Evolutionary conservation across 306 rosid genomes (phyloP).

Genomic region (Cercis canadensis): DNA sequence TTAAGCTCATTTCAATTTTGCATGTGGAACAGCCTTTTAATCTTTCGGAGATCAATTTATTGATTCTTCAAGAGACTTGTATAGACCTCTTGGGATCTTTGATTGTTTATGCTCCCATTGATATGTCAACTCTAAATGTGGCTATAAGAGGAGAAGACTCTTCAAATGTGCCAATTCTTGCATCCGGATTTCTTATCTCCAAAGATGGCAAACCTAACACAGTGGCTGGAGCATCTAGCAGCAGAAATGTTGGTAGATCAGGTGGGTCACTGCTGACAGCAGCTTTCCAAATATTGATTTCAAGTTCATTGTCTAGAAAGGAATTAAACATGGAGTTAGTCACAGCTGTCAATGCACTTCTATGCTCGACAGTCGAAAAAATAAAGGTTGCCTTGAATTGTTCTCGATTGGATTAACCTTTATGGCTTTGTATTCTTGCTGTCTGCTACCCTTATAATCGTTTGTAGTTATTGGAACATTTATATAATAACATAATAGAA

Average conservation of each 20-base stretch:
- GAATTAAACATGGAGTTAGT: constrained; percentile 46
- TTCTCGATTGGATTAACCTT: constrained; percentile 36
- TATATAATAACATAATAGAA: too few relatives aligned
- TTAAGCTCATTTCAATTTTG: too few relatives aligned
- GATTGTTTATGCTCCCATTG: constrained; percentile 60
- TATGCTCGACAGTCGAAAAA: constrained; percentile 50
- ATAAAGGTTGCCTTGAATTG: constrained; percentile 56
- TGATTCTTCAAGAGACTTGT: constrained; percentile 69
- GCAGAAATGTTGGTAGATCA: too few relatives aligned
- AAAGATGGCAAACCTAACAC: too few relatives aligned
- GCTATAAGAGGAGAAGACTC: constrained; percentile 49
- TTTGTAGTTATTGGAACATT: too few relatives aligned
- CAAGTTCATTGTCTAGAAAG: not conserved
- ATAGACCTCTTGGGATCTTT: constrained; percentile 49
- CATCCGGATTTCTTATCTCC: constrained; percentile 71
- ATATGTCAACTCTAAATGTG: constrained; percentile 32
- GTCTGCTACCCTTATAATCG: too few relatives aligned
- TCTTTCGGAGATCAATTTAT: constrained; percentile 40
- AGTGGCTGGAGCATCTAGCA: too few relatives aligned
- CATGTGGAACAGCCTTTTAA: constrained; percentile 71
- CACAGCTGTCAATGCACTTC: constrained; percentile 43
- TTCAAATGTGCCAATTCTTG: constrained; percentile 55
- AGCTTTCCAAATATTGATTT: constrained; percentile 53
- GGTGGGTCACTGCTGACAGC: constrained; percentile 66
- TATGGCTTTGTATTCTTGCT: too few relatives aligned